Evolutionary conservation across 2,329 filamentous ascomycete genomes (phyloP).

Genomic region (Rhytidhysteron rufulum): DNA sequence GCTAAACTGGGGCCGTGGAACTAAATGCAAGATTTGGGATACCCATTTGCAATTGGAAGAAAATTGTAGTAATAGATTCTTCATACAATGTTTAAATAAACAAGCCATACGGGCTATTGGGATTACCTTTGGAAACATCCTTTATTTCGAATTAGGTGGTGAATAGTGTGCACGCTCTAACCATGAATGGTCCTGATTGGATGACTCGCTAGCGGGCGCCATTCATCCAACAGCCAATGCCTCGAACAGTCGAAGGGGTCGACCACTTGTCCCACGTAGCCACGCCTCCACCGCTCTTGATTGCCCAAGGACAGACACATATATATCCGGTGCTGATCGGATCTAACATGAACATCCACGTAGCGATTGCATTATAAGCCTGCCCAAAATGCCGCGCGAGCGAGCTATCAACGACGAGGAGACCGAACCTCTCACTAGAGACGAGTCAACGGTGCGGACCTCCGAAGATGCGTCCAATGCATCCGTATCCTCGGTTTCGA

Average conservation of each 20-base stretch:
- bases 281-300: too few relatives aligned
- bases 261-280: too few relatives aligned
- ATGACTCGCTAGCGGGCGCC: background rate
- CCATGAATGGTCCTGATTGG: too few relatives aligned
- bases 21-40: too few relatives aligned
- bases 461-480: conserved; percentile 40
- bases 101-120: too few relatives aligned
- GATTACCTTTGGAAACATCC: background rate
- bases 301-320: too few relatives aligned
- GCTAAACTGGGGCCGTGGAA: too few relatives aligned
- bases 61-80: background rate
- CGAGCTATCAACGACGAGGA: conserved; percentile 40
- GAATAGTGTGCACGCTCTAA: too few relatives aligned
- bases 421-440: conserved; percentile 41
- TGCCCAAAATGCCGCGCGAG: conserved; percentile 29
- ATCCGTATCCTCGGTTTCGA: conserved; percentile 74
- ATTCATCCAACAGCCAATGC: too few relatives aligned
- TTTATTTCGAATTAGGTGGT: conserved; percentile 17
- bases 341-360: background rate
- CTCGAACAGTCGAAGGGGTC: too few relatives aligned
- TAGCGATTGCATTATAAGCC: conserved; percentile 4
- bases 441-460: conserved; percentile 24
- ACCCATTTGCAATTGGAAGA: too few relatives aligned
- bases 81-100: background rate
- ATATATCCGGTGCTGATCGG: background rate